These are phyloP conservation scores for Umbelopsis isabellina DNA, from an alignment of 192 early-diverging fungal genomes.

Conservation along the genomic window DNA sequence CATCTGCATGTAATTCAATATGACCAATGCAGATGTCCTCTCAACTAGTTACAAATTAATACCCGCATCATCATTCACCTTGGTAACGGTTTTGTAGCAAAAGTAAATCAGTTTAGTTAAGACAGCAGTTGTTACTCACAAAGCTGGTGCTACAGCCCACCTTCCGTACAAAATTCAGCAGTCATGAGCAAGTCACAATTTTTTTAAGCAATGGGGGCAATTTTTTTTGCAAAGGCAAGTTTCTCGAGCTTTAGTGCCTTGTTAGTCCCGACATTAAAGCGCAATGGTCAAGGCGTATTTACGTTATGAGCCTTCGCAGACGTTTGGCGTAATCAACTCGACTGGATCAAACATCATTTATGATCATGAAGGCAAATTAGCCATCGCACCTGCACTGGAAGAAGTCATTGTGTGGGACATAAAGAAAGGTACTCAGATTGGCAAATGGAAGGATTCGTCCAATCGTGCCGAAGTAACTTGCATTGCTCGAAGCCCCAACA, in stretches of 20 bases:
- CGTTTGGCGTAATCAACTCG: constrained; percentile 86
- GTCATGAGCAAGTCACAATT: constrained; percentile 11
- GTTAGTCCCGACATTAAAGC: constrained; percentile 10
- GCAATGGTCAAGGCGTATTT: constrained; percentile 82
- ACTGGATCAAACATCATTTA: constrained; percentile 71
- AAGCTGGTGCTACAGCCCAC: no score
- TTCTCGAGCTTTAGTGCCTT: background rate
- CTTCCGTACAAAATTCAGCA: no score
- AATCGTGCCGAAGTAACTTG: constrained; percentile 87
- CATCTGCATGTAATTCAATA: no score
- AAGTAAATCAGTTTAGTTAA: no score
- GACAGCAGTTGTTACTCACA: no score
- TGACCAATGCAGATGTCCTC: no score
- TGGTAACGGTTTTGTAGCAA: no score
- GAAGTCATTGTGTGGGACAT: constrained; percentile 84
- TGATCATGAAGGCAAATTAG: constrained; percentile 69
- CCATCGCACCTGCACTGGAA: constrained; percentile 84
- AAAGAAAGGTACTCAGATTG: constrained; percentile 75
- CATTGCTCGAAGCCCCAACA: constrained; percentile 70
- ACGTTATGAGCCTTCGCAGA: constrained; percentile 76
- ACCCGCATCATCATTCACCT: no score
- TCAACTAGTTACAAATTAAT: no score
- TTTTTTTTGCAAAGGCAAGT: constrained; percentile 1
- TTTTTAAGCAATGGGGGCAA: background rate
- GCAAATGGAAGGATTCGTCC: constrained; percentile 79